These are phyloP conservation scores for Magnolia sinica DNA, from an alignment of 164 flowering plant genomes.

Conservation along the genomic window DNA sequence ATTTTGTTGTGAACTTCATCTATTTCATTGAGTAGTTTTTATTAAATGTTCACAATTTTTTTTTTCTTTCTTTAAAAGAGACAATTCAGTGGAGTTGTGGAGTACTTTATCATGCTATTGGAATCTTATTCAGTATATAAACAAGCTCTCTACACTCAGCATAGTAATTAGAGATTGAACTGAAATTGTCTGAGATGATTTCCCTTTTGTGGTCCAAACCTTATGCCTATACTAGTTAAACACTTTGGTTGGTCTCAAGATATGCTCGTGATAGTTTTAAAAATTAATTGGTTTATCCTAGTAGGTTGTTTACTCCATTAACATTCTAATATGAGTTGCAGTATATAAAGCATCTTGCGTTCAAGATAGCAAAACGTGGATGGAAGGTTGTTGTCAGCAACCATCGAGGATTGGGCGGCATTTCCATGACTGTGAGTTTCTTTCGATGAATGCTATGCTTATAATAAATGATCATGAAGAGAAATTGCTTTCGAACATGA, in stretches of 20 bases:
- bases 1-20: neutral
- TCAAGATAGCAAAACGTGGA: conserved; percentile 42
- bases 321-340: conserved; percentile 11
- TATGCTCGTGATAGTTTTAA: neutral
- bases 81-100: neutral
- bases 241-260: too few species aligned
- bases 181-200: neutral
- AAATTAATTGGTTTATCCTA: neutral
- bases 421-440: conserved; percentile 50
- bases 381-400: conserved; percentile 57
- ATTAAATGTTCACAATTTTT: neutral
- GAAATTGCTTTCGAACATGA: neutral
- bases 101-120: neutral
- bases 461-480: neutral
- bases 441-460: neutral
- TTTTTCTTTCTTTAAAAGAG: neutral
- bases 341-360: conserved; percentile 49
- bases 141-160: neutral
- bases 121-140: neutral
- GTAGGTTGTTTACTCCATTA: neutral
- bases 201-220: too few species aligned
- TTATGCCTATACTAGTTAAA: too few species aligned
- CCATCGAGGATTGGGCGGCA: conserved; percentile 57
- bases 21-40: neutral
- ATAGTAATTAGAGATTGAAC: too few species aligned